Percentiles rank a stretch among this genome's conserved stretches.
Conservation (phyloP, 345 rosid genomes). For the Clausena lansium region DNA sequence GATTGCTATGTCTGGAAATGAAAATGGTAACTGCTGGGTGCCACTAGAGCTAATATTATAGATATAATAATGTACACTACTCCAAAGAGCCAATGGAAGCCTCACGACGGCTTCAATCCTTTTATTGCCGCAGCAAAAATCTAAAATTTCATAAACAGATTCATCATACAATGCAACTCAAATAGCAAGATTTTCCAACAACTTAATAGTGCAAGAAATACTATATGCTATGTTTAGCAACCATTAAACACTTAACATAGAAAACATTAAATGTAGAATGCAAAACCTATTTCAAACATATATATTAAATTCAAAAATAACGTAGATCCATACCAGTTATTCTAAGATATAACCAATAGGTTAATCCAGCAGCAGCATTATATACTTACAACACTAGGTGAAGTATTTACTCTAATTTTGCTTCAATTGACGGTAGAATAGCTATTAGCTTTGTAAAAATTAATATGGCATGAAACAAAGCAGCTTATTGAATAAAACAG, state of each 20-base stretch:
- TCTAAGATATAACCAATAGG: not conserved
- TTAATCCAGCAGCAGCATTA: not conserved
- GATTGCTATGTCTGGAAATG: not conserved
- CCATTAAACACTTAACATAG: not conserved
- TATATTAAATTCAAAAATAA: not conserved
- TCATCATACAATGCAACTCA: conserved; percentile 3
- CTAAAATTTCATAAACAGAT: conserved; percentile 19
- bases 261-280: not conserved
- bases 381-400: not conserved
- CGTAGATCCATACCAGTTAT: not conserved
- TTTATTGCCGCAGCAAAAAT: conserved; percentile 45
- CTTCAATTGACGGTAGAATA: not conserved
- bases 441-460: not conserved
- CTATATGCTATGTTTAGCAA: not conserved
- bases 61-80: not conserved
- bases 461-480: not conserved
- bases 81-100: not conserved
- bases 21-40: not conserved
- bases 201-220: not conserved
- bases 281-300: not conserved
- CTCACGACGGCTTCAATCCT: conserved; percentile 38
- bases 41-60: not conserved
- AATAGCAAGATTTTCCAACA: not conserved
- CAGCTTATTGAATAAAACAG: not conserved
- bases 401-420: not conserved